phyloP scores from a whole-genome alignment of 768 basidiomycete genomes.

The Hemileccinum rubropunctum region DNA sequence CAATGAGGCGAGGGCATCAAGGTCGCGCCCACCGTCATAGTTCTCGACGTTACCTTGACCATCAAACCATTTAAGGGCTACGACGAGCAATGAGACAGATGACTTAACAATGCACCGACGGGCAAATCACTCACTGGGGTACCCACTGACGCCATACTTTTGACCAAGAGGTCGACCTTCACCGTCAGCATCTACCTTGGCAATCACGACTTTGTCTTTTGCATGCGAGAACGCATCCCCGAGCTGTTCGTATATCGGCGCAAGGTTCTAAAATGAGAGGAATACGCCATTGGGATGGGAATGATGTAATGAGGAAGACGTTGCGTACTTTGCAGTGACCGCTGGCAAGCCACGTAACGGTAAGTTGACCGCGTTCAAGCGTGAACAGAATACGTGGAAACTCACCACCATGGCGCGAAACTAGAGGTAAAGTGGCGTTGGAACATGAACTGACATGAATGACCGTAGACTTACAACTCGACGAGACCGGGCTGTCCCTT shows the following conservation, averaged over 20 bases:
- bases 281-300: neutral
- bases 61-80: conserved; percentile 92
- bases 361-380: neutral
- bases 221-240: conserved; percentile 80
- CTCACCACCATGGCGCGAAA: conserved; percentile 88
- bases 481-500: conserved; percentile 81
- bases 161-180: conserved; percentile 72
- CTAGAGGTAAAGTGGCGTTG: conserved; percentile 35
- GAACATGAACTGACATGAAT: neutral
- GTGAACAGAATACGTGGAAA: conserved; percentile 3
- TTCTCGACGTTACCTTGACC: conserved; percentile 61
- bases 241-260: conserved; percentile 84
- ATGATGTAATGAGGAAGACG: neutral
- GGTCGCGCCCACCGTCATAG: conserved; percentile 78
- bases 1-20: conserved; percentile 75
- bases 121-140: conserved; percentile 64
- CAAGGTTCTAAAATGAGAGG: conserved; percentile 64
- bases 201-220: conserved; percentile 82
- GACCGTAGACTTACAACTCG: conserved; percentile 69
- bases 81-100: conserved; percentile 9
- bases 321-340: conserved; percentile 80
- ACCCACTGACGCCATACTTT: conserved; percentile 79
- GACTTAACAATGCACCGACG: neutral
- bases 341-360: conserved; percentile 33
- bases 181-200: conserved; percentile 93